Conservation (phyloP, 306 rosid genomes). For the Glycyrrhiza uralensis region DNA sequence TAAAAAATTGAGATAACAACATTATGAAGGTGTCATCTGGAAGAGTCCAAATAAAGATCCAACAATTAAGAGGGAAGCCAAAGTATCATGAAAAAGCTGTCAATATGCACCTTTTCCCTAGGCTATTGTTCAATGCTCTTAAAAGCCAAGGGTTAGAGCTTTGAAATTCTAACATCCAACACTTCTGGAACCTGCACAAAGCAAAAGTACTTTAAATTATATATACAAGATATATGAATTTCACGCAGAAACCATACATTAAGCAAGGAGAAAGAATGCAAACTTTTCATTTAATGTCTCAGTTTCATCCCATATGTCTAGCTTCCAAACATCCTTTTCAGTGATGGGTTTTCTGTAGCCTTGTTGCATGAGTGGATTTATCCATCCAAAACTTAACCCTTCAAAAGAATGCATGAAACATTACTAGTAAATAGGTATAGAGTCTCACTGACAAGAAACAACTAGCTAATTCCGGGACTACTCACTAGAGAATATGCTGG, state of each 20-base stretch:
- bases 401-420: constrained; percentile 21
- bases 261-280: constrained; percentile 12
- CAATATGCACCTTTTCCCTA: constrained; percentile 63
- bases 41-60: neutral
- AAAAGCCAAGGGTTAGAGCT: constrained; percentile 75
- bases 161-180: constrained; percentile 68
- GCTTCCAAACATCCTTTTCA: constrained; percentile 84
- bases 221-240: neutral
- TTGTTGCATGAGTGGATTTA: constrained; percentile 76
- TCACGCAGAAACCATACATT: constrained; percentile 12
- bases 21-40: neutral
- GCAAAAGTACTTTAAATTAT: constrained; percentile 5
- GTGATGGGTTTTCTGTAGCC: constrained; percentile 72
- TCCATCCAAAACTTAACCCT: constrained; percentile 82
- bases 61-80: neutral
- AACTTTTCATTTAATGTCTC: constrained; percentile 60
- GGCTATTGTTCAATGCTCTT: constrained; percentile 75
- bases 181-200: constrained; percentile 58
- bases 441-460: neutral
- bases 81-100: constrained; percentile 6
- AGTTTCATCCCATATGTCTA: constrained; percentile 80
- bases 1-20: neutral
- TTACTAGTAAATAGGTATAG: neutral
- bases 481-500: constrained; percentile 66
- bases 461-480: constrained; percentile 4